These are phyloP conservation scores for Chaetoceros muelleri DNA, from an alignment of 108 stramenopile genomes.

Conservation along the genomic window DNA sequence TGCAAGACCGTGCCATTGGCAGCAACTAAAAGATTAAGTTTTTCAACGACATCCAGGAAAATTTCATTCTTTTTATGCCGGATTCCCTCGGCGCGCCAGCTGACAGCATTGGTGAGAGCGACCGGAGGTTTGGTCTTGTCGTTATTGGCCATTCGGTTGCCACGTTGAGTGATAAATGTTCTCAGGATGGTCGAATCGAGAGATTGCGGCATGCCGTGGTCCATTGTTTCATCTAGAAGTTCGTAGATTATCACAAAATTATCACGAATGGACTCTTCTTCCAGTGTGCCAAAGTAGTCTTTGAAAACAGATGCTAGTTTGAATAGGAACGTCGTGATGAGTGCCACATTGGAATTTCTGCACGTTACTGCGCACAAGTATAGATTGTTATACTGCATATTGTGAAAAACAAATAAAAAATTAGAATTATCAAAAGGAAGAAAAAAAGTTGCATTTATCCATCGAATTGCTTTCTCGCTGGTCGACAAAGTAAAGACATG, in stretches of 20 bases:
- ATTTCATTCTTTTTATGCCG: slow-evolving; percentile 99
- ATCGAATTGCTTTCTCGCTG: background rate
- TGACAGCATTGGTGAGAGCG: slow-evolving; percentile 95
- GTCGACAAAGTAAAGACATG: background rate
- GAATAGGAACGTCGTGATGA: slow-evolving; percentile 89
- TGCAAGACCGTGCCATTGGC: slow-evolving; percentile 94
- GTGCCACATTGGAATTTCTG: slow-evolving; percentile 93
- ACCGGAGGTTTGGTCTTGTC: slow-evolving; percentile 83
- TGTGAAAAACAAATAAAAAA: too few relatives aligned
- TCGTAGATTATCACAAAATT: slow-evolving; percentile 99
- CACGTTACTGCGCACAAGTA: slow-evolving; percentile 93
- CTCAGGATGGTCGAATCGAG: slow-evolving; percentile 81
- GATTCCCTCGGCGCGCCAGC: slow-evolving; percentile 98
- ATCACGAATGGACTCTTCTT: slow-evolving; percentile 98
- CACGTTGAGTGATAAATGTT: slow-evolving; percentile 91
- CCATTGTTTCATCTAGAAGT: slow-evolving; percentile 98
- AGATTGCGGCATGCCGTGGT: slow-evolving; percentile 95
- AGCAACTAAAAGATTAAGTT: slow-evolving; percentile 94
- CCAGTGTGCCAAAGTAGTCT: slow-evolving; percentile 96
- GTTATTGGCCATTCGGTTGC: slow-evolving; percentile 86
- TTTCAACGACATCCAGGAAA: slow-evolving; percentile 99
- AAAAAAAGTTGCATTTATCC: too few relatives aligned
- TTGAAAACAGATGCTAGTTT: slow-evolving; percentile 87
- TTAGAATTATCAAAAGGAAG: too few relatives aligned
- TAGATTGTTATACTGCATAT: slow-evolving; percentile 93